Conservation (phyloP, 345 rosid species). For the Triadica sebifera region DNA sequence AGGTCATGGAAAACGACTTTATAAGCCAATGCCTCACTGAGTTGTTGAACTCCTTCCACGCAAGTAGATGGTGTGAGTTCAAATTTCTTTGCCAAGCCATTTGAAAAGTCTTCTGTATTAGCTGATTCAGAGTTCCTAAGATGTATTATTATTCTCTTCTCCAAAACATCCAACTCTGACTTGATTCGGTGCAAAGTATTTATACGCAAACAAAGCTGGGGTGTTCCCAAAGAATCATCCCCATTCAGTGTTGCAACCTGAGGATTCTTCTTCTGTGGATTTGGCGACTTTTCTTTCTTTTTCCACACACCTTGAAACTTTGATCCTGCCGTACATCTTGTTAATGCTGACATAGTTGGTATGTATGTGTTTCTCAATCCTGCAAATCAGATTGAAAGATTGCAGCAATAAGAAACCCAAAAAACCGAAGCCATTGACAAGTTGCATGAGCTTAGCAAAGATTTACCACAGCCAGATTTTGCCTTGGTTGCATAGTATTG, state of each 20-base stretch:
- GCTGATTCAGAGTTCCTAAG: conserved; percentile 94
- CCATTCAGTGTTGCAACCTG: conserved; percentile 68
- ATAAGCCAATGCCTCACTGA: conserved; percentile 78
- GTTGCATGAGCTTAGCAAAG: conserved; percentile 20
- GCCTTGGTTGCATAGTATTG: conserved; percentile 79
- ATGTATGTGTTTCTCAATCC: conserved; percentile 73
- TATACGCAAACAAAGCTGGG: conserved; percentile 77
- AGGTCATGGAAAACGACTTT: conserved; percentile 81
- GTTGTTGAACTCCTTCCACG: conserved; percentile 82
- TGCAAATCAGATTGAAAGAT: conserved; percentile 30
- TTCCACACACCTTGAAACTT: conserved; percentile 92
- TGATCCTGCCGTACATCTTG: conserved; percentile 72
- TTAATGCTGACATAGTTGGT: conserved; percentile 93
- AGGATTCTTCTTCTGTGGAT: conserved; percentile 66
- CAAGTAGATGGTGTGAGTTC: conserved; percentile 83
- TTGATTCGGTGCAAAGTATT: conserved; percentile 76
- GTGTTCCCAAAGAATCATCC: conserved; percentile 57
- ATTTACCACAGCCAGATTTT: conserved; percentile 90
- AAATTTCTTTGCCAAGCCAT: conserved; percentile 75
- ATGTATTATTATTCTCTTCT: conserved; percentile 82
- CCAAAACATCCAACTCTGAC: conserved; percentile 69
- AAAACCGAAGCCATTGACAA: conserved; percentile 5
- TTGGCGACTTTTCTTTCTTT: conserved; percentile 82
- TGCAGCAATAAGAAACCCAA: conserved; percentile 24
- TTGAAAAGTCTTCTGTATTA: conserved; percentile 75